phyloP scores from a whole-genome alignment of 2,329 filamentous ascomycete species.

The Botrytis fabae region DNA sequence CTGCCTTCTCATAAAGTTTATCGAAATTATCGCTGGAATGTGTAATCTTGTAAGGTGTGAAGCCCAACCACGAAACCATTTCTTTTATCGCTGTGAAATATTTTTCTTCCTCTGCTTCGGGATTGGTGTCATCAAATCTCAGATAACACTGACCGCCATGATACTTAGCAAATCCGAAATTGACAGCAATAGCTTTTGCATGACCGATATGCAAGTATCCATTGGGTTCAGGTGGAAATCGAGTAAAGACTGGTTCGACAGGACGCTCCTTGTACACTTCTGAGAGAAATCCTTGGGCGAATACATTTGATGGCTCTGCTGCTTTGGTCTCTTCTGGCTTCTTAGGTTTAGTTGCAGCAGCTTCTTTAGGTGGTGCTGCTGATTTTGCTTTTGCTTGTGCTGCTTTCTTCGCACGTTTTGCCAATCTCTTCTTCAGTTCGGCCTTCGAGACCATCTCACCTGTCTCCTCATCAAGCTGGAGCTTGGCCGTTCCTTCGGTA shows the following conservation, averaged over 20 bases:
- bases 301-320: slow-evolving; percentile 53
- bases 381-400: slow-evolving; percentile 53
- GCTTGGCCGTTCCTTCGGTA: slow-evolving; percentile 51
- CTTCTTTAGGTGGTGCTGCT: slow-evolving; percentile 43
- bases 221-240: slow-evolving; percentile 86
- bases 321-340: slow-evolving; percentile 40
- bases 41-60: slow-evolving; percentile 76
- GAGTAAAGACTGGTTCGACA: slow-evolving; percentile 61
- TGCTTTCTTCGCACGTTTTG: slow-evolving; percentile 60
- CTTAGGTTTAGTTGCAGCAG: slow-evolving; percentile 36
- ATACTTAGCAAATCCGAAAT: slow-evolving; percentile 89
- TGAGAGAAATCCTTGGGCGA: slow-evolving; percentile 74
- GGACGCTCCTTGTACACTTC: slow-evolving; percentile 71
- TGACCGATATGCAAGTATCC: slow-evolving; percentile 93
- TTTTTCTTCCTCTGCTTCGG: slow-evolving; percentile 85
- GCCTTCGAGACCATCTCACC: slow-evolving; percentile 66
- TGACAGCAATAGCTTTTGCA: slow-evolving; percentile 91
- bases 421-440: slow-evolving; percentile 61
- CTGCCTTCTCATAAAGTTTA: slow-evolving; percentile 81
- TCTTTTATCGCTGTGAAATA: slow-evolving; percentile 90
- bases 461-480: slow-evolving; percentile 62
- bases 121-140: slow-evolving; percentile 93
- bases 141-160: slow-evolving; percentile 74
- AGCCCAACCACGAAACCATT: slow-evolving; percentile 78
- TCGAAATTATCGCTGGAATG: slow-evolving; percentile 89